Base-by-base conservation (phyloP, 1,139 yeast genomes). In the Casaregolazyma suthepensis region DNA sequence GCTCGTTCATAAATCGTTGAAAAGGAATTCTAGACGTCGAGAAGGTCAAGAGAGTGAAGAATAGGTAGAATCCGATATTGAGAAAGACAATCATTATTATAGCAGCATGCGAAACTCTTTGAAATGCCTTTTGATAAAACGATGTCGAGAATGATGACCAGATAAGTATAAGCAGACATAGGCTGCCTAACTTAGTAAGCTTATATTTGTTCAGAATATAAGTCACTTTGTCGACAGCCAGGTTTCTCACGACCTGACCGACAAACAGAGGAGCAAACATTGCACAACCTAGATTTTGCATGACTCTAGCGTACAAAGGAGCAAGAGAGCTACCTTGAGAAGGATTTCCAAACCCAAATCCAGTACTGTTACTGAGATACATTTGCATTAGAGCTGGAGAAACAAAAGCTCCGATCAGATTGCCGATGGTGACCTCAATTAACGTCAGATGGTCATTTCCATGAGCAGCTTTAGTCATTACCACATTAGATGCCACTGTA, bases 101-200 rank as follows among this genome's bases (percentile, higher is more conserved):
- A 17, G 90, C 82, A 1, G 75, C 80, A 57, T 80, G 83, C 9
- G 87, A 77, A 0, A 89, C 93, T 2, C 81, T 73, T 0, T 82
- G 78, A 68, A 90, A 89, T 0, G 96, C 91, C 57, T 83, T 61
- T 65, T 88, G 93, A 56, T 85, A 80, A 70, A 89, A 89, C 0
- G 96, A 96, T 1, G 96, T 89, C 3, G 93, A 87, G 63, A 89
- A 89, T 1, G 96, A 87, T 54, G 85, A 81, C 76, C 83, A 89
- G 85, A 89, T 87, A 60, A 89, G 80, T 57, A 88, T 71, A 53
- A 88, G 67, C 71, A 89, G 79, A 83, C 88, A 85, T 63, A 87
- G 79, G 2, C 90, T 79, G 1, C 94, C 91, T 46, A 89, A 81
- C 66, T 88, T 87, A 62, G 77, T 75, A 59, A 88, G 74, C 61